phyloP scores from a whole-genome alignment of 306 rosid genomes.

The Oxytropis ochrocephala region DNA sequence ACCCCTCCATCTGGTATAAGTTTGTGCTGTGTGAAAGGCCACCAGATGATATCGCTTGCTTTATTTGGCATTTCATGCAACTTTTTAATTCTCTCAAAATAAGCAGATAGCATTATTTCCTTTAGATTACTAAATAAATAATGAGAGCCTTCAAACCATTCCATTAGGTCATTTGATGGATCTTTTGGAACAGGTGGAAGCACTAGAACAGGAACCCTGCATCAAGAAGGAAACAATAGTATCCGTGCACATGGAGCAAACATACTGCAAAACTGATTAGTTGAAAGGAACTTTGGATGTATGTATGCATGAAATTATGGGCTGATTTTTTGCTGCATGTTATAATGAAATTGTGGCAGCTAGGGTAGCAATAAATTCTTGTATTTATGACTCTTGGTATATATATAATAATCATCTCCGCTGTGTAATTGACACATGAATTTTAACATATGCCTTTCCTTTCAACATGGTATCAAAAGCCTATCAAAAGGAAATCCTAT shows the following conservation, averaged over 20 bases:
- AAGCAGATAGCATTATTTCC: constrained; percentile 63
- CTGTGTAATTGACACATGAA: not conserved
- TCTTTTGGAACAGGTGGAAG: constrained; percentile 83
- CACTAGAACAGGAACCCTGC: constrained; percentile 81
- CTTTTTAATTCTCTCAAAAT: constrained; percentile 49
- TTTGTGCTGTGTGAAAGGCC: constrained; percentile 98
- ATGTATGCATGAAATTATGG: not conserved
- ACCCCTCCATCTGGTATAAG: constrained; percentile 66
- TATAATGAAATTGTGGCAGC: not conserved
- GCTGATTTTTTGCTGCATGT: not conserved
- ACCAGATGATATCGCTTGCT: constrained; percentile 77
- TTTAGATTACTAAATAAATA: constrained; percentile 51
- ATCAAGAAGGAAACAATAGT: constrained; percentile 12
- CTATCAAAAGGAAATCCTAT: not conserved
- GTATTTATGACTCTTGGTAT: not conserved
- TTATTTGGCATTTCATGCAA: constrained; percentile 79
- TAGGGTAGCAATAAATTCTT: not conserved
- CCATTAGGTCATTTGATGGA: constrained; percentile 62
- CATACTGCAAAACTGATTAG: not conserved
- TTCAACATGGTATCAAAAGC: not conserved
- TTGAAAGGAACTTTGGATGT: not conserved
- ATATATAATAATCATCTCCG: not conserved
- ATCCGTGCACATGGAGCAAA: constrained; percentile 4
- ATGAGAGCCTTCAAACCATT: constrained; percentile 66
- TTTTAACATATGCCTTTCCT: not conserved